Conservation (phyloP, 163 green algal species). For the Chloromonas sp. region DNA sequence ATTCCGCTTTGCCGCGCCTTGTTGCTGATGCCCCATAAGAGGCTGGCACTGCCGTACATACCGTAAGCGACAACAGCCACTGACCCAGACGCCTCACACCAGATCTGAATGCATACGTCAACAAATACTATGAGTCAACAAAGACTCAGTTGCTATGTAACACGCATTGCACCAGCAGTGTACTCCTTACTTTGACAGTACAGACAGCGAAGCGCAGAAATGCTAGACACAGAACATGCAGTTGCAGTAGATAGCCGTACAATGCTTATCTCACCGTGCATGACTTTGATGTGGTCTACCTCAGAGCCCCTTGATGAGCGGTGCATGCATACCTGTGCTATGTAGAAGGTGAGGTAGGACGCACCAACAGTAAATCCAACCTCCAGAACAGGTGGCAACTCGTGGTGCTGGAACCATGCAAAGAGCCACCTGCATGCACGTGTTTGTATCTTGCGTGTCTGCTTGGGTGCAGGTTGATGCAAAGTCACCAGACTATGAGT, state of each 20-base stretch:
- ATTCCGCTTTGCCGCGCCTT: conserved; percentile 42
- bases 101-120: conserved; percentile 33
- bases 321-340: not conserved
- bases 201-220: no score
- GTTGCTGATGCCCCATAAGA: conserved; percentile 63
- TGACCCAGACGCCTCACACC: conserved; percentile 67
- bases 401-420: conserved; percentile 35
- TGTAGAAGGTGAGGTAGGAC: conserved; percentile 65
- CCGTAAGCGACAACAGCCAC: conserved; percentile 83
- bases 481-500: no score
- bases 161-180: no score
- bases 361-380: conserved; percentile 63
- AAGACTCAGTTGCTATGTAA: no score
- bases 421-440: conserved; percentile 24
- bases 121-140: no score
- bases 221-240: no score
- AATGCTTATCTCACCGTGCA: no score
- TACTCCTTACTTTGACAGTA: no score
- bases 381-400: conserved; percentile 36
- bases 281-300: no score
- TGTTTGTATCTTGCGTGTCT: not conserved
- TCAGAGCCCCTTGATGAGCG: no score
- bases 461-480: no score
- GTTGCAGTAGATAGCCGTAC: no score
- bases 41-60: conserved; percentile 70